Evolutionary conservation across 2,329 filamentous ascomycete species (phyloP).

Genomic region (Aphanocladium album): DNA sequence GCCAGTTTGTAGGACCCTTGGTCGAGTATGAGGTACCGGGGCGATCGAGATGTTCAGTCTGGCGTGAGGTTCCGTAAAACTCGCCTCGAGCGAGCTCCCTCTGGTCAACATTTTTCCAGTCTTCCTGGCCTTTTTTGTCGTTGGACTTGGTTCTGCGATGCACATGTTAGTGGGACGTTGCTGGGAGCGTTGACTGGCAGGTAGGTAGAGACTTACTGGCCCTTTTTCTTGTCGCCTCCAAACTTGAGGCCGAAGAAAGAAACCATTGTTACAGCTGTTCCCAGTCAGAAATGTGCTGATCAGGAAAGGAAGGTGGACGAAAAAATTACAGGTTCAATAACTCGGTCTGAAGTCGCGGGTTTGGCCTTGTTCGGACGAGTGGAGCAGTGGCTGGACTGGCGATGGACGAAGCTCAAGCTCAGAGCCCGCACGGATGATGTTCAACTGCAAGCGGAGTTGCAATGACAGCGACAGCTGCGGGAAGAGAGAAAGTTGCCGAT

Average conservation of each 20-base stretch:
- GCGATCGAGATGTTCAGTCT: slow-evolving; percentile 30
- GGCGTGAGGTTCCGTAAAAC: slow-evolving; percentile 32
- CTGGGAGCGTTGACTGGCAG: neutral
- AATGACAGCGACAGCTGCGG: neutral
- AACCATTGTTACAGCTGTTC: slow-evolving; percentile 39
- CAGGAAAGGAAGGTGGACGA: neutral
- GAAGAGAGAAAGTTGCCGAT: neutral
- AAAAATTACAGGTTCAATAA: neutral
- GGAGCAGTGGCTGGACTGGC: neutral
- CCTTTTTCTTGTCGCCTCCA: slow-evolving; percentile 53
- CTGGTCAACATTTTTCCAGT: neutral
- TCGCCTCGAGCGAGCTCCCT: slow-evolving; percentile 26
- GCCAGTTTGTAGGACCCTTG: slow-evolving; percentile 24
- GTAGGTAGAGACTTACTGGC: slow-evolving; percentile 29
- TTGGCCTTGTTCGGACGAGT: neutral
- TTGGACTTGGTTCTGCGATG: slow-evolving; percentile 23
- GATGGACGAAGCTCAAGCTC: neutral
- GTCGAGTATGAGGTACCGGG: slow-evolving; percentile 37
- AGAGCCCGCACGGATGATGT: neutral
- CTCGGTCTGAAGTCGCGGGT: neutral
- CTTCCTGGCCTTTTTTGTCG: slow-evolving; percentile 24
- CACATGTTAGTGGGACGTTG: neutral
- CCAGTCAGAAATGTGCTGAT: neutral
- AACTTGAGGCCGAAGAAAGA: slow-evolving; percentile 56
- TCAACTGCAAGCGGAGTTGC: slow-evolving; percentile 1